Evolutionary conservation across 2,329 filamentous ascomycete species (phyloP).

Genomic region (Penicillium palitans): DNA sequence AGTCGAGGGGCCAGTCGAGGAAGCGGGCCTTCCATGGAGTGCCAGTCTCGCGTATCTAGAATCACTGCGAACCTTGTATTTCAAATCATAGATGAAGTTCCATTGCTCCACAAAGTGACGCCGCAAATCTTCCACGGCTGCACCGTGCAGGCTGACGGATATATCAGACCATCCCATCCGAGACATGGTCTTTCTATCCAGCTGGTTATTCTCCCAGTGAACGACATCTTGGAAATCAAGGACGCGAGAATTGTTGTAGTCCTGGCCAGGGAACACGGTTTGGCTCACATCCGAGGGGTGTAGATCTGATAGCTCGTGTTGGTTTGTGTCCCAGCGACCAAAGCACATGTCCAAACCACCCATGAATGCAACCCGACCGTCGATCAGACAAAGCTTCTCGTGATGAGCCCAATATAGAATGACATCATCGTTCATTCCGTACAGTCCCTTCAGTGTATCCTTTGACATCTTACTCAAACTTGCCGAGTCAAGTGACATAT

Average conservation of each 20-base stretch:
- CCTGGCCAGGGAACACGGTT: conserved; percentile 83
- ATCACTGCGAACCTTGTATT: conserved; percentile 66
- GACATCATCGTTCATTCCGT: conserved; percentile 77
- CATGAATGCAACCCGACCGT: conserved; percentile 83
- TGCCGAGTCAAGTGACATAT: conserved; percentile 56
- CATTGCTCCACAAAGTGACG: conserved; percentile 82
- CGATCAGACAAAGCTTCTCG: conserved; percentile 83
- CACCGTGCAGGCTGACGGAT: conserved; percentile 71
- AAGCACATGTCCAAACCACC: conserved; percentile 86
- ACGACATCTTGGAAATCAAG: conserved; percentile 77
- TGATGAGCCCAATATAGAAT: conserved; percentile 93
- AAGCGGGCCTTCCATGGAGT: conserved; percentile 36
- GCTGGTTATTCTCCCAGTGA: conserved; percentile 81
- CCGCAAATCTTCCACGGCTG: conserved; percentile 71
- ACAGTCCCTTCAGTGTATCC: conserved; percentile 74
- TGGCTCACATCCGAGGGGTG: conserved; percentile 75
- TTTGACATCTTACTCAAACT: conserved; percentile 65
- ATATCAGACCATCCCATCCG: conserved; percentile 95
- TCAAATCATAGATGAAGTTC: conserved; percentile 86
- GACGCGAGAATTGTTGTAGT: conserved; percentile 86
- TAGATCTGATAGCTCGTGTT: conserved; percentile 80
- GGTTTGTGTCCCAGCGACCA: conserved; percentile 83
- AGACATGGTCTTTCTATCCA: conserved; percentile 74
- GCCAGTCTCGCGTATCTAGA: conserved; percentile 48
- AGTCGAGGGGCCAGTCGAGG: conserved; percentile 25